These are phyloP conservation scores for Pleurotus pulmonarius DNA, from an alignment of 768 basidiomycete genomes.

Conservation along the genomic window DNA sequence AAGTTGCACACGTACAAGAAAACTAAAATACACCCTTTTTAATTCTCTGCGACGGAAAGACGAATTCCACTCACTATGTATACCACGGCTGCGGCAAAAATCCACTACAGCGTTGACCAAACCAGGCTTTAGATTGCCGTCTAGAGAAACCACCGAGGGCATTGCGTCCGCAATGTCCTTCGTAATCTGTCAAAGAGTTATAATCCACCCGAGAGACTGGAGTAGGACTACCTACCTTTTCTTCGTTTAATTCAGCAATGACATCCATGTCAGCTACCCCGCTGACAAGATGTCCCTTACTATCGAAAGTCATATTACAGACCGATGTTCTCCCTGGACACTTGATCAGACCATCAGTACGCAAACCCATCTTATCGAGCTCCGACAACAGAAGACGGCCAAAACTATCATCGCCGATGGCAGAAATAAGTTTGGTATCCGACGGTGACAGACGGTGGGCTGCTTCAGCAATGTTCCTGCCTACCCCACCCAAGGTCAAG, in stretches of 20 bases:
- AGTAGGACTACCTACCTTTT: constrained; percentile 29
- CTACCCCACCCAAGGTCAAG: constrained; percentile 84
- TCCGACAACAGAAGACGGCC: constrained; percentile 63
- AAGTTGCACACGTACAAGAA: constrained; percentile 59
- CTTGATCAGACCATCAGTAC: constrained; percentile 68
- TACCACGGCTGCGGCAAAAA: constrained; percentile 42
- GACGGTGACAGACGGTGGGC: constrained; percentile 60
- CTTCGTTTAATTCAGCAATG: constrained; percentile 42
- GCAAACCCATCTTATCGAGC: constrained; percentile 63
- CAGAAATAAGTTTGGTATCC: constrained; percentile 57
- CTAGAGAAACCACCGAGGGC: constrained; percentile 65
- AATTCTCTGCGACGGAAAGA: background rate
- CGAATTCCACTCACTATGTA: constrained; percentile 51
- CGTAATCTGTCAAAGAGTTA: constrained; percentile 39
- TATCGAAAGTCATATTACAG: constrained; percentile 83
- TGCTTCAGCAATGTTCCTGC: constrained; percentile 92
- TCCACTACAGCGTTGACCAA: constrained; percentile 48
- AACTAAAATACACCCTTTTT: constrained; percentile 32
- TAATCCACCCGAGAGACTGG: background rate
- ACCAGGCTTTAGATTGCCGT: constrained; percentile 67
- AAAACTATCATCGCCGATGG: constrained; percentile 74
- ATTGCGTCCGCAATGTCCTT: constrained; percentile 40
- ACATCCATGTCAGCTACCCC: constrained; percentile 94
- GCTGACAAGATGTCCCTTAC: constrained; percentile 63
- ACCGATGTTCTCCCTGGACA: constrained; percentile 59